Percentiles rank a stretch among this genome's conserved stretches.
These are phyloP conservation scores for Fragosphaeria purpurea DNA, from an alignment of 2,329 filamentous ascomycete genomes.

Conservation along the genomic window DNA sequence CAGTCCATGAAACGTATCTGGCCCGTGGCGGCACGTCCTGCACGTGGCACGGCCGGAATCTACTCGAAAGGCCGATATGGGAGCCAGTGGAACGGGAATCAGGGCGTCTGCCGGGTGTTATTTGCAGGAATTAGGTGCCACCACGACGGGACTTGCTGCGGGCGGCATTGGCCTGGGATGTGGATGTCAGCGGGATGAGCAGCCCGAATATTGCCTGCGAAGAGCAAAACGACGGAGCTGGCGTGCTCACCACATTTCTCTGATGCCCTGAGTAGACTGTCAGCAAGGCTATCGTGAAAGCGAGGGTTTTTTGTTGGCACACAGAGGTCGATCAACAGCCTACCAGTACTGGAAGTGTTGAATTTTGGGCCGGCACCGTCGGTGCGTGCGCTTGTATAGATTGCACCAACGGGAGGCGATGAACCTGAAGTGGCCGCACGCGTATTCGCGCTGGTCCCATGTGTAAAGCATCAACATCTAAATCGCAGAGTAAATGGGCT, in stretches of 20 bases:
- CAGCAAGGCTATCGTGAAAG: no score
- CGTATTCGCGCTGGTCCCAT: constrained; percentile 22
- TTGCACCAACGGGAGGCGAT: constrained; percentile 26
- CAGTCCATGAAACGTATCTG: no score
- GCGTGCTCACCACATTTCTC: not conserved
- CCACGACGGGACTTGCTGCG: constrained; percentile 24
- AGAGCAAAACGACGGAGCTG: not conserved
- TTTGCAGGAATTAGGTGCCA: constrained; percentile 28
- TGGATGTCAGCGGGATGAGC: no score
- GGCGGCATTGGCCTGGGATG: constrained; percentile 28
- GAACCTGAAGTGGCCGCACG: constrained; percentile 26
- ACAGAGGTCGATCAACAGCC: no score
- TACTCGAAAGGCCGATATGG: no score
- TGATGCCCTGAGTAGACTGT: not conserved
- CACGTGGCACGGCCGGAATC: no score
- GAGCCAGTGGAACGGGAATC: no score
- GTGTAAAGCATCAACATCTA: no score
- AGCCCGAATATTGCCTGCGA: not conserved
- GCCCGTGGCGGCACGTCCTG: no score
- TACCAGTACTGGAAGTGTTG: constrained; percentile 23
- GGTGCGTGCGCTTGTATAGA: constrained; percentile 22
- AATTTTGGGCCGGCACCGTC: constrained; percentile 24
- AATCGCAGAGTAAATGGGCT: no score
- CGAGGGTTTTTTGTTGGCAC: no score
- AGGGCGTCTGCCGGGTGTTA: no score